Conservation (phyloP, 2,329 filamentous ascomycete genomes). For the Venturia pyrina region DNA sequence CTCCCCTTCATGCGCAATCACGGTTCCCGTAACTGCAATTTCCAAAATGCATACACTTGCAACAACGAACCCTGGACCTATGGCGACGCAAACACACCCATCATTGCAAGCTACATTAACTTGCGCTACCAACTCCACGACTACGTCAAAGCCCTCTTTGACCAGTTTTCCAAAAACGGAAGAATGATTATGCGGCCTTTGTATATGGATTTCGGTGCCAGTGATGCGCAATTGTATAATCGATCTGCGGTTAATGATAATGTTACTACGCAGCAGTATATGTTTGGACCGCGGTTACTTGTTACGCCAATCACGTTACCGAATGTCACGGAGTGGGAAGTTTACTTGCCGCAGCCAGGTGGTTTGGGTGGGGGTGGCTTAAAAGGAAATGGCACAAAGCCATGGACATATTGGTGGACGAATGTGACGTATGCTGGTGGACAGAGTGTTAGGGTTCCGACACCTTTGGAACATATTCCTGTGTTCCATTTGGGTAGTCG, state of each 20-base stretch:
- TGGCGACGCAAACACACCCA: slow-evolving; percentile 20
- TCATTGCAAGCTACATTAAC: slow-evolving; percentile 21
- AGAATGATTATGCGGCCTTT: slow-evolving; percentile 29
- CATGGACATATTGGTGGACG: slow-evolving; percentile 33
- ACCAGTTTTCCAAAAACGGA: slow-evolving; percentile 24
- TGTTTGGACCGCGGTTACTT: slow-evolving; percentile 29
- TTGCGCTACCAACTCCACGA: slow-evolving; percentile 19
- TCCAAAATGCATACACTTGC: slow-evolving; percentile 26
- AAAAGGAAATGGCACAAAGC: slow-evolving; percentile 17
- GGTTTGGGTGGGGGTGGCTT: neutral
- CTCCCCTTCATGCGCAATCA: slow-evolving; percentile 24
- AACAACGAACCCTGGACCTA: slow-evolving; percentile 26
- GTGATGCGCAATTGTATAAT: slow-evolving; percentile 19
- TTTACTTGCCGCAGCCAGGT: slow-evolving; percentile 25
- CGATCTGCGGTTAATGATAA: slow-evolving; percentile 23
- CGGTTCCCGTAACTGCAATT: slow-evolving; percentile 20
- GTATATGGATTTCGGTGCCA: slow-evolving; percentile 28
- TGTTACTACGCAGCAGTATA: slow-evolving; percentile 29
- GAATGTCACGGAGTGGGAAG: slow-evolving; percentile 27
- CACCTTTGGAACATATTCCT: slow-evolving; percentile 22
- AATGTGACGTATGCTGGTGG: slow-evolving; percentile 30
- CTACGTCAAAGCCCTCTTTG: slow-evolving; percentile 25
- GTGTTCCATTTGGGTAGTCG: slow-evolving; percentile 20
- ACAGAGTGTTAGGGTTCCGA: slow-evolving; percentile 21
- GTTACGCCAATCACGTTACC: slow-evolving; percentile 27